Evolutionary conservation across 768 basidiomycete species (phyloP).

Genomic region (Amanita rubescens): DNA sequence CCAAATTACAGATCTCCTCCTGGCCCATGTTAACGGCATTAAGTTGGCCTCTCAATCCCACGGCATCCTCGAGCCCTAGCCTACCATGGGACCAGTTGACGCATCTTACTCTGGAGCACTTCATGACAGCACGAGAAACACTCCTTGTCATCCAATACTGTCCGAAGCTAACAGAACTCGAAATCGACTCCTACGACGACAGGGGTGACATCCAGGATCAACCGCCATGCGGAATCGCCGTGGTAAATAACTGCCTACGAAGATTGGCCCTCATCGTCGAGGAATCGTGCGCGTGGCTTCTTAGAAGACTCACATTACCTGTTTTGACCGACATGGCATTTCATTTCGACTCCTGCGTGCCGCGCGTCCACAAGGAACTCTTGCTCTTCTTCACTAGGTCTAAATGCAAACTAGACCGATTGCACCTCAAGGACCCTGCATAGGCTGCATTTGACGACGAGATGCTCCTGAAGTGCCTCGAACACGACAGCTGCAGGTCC

Average conservation of each 20-base stretch:
- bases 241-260: not conserved
- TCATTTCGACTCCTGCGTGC: not conserved
- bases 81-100: no score
- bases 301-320: no score
- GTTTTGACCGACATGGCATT: not conserved
- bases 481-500: not conserved
- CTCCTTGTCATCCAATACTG: not conserved
- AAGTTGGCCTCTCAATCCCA: no score
- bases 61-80: not conserved
- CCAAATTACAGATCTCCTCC: not conserved
- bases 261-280: not conserved
- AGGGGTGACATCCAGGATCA: not conserved
- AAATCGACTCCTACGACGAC: not conserved
- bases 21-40: no score
- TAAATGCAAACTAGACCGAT: no score
- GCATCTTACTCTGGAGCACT: not conserved
- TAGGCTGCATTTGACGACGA: not conserved
- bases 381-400: no score
- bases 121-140: not conserved
- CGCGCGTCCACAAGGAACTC: not conserved
- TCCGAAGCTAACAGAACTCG: not conserved
- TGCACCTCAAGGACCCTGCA: not conserved
- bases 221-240: not conserved
- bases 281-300: not conserved
- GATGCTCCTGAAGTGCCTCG: not conserved